Percentiles rank a stretch among this genome's conserved stretches.
Conservation (phyloP, 116 monocot genomes). For the Zostera marina region DNA sequence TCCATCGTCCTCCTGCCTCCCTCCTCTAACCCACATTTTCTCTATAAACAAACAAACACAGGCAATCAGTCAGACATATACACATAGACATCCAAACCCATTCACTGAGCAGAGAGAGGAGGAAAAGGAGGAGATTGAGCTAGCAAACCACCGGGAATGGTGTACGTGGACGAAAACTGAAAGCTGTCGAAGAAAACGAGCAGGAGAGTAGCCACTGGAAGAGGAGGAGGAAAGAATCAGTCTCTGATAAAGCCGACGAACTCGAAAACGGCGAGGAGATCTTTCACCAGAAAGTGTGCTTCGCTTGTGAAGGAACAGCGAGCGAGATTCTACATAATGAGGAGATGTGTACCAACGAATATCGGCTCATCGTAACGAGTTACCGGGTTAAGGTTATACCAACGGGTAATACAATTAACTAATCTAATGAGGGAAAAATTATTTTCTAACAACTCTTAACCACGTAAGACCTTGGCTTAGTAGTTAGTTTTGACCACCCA, state of each 20-base stretch:
- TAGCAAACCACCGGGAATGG: conserved; percentile 5
- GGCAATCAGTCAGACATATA: too few species aligned
- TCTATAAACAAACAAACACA: too few species aligned
- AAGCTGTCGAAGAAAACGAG: conserved; percentile 16
- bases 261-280: neutral
- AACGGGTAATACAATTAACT: too few species aligned
- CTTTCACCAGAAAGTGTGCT: conserved; percentile 13
- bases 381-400: too few species aligned
- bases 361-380: too few species aligned
- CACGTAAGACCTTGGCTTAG: too few species aligned
- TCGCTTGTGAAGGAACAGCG: conserved; percentile 29
- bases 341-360: conserved; percentile 31
- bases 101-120: neutral
- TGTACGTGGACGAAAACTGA: conserved; percentile 20
- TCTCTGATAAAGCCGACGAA: neutral
- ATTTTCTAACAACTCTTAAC: too few species aligned
- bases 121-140: neutral
- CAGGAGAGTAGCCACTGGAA: conserved; percentile 1
- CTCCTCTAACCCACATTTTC: too few species aligned
- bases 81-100: too few species aligned
- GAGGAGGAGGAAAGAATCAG: neutral
- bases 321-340: conserved; percentile 28
- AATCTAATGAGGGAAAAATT: too few species aligned
- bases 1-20: too few species aligned
- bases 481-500: too few species aligned